Evolutionary conservation across 345 rosid species (phyloP).

Genomic region (Trapa incisa): DNA sequence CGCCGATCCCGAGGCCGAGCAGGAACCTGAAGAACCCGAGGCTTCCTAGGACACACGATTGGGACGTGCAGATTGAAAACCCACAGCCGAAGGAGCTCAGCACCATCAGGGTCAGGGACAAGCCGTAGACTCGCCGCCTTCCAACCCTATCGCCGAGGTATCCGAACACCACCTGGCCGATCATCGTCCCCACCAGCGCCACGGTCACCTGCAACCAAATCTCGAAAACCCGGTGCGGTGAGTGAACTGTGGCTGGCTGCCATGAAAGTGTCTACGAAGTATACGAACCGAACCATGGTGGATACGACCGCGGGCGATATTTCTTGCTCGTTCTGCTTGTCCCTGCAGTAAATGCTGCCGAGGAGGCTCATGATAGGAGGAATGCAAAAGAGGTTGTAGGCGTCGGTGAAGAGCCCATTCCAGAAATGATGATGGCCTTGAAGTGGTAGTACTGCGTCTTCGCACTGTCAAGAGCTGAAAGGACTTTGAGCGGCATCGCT

Average conservation of each 20-base stretch:
- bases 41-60: slow-evolving; percentile 29
- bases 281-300: not conserved
- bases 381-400: slow-evolving; percentile 63
- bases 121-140: slow-evolving; percentile 66
- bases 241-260: too few relatives aligned
- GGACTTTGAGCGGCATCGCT: slow-evolving; percentile 8
- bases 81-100: slow-evolving; percentile 61
- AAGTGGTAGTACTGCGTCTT: slow-evolving; percentile 58
- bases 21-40: slow-evolving; percentile 81
- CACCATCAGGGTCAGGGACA: slow-evolving; percentile 60
- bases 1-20: slow-evolving; percentile 81
- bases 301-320: not conserved
- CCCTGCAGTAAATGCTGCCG: slow-evolving; percentile 40
- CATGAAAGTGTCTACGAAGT: too few relatives aligned
- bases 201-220: not conserved
- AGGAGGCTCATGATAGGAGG: slow-evolving; percentile 41
- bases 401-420: slow-evolving; percentile 58
- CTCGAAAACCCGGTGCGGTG: too few relatives aligned
- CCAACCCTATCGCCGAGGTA: slow-evolving; percentile 73
- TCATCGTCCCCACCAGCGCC: not conserved
- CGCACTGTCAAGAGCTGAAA: slow-evolving; percentile 47
- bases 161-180: slow-evolving; percentile 49
- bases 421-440: slow-evolving; percentile 47
- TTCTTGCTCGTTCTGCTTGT: slow-evolving; percentile 3
- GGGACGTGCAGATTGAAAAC: slow-evolving; percentile 40